phyloP scores from a whole-genome alignment of 768 basidiomycete species.

The Lyophyllum atratum region DNA sequence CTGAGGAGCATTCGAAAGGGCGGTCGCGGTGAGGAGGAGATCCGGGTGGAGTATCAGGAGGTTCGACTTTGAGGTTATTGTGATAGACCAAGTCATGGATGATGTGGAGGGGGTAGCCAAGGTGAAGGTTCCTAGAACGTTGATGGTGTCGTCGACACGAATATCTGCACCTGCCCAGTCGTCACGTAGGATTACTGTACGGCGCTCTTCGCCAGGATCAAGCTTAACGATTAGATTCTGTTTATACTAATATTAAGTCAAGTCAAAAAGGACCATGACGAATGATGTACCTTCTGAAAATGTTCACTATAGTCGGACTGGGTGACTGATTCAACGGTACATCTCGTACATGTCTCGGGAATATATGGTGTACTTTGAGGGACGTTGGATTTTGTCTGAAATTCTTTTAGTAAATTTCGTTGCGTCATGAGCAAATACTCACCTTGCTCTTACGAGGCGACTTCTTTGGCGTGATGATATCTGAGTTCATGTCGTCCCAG shows the following conservation, averaged over 20 bases:
- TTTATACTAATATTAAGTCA: background rate
- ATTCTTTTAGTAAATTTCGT: conserved; percentile 3
- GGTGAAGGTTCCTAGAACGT: conserved; percentile 59
- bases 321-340: conserved; percentile 50
- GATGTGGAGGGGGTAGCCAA: conserved; percentile 32
- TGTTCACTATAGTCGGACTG: conserved; percentile 31
- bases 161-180: conserved; percentile 77
- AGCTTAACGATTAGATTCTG: conserved; percentile 56
- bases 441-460: conserved; percentile 30
- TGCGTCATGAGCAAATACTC: conserved; percentile 2
- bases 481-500: conserved; percentile 57
- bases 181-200: conserved; percentile 65
- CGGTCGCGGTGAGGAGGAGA: conserved; percentile 86
- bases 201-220: conserved; percentile 35
- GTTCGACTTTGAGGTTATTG: conserved; percentile 63
- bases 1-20: conserved; percentile 79
- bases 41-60: conserved; percentile 91
- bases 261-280: background rate
- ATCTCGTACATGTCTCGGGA: conserved; percentile 51
- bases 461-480: conserved; percentile 54
- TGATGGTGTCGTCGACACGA: conserved; percentile 71
- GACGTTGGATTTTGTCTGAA: conserved; percentile 6
- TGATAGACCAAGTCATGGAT: conserved; percentile 45
- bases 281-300: conserved; percentile 42
- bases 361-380: conserved; percentile 23